A percentile compares a stretch with the other conserved stretches of the same genome.
Evolutionary conservation across 1,139 yeast species (phyloP).

Genomic region (Groenewaldozyma auringiensis): DNA sequence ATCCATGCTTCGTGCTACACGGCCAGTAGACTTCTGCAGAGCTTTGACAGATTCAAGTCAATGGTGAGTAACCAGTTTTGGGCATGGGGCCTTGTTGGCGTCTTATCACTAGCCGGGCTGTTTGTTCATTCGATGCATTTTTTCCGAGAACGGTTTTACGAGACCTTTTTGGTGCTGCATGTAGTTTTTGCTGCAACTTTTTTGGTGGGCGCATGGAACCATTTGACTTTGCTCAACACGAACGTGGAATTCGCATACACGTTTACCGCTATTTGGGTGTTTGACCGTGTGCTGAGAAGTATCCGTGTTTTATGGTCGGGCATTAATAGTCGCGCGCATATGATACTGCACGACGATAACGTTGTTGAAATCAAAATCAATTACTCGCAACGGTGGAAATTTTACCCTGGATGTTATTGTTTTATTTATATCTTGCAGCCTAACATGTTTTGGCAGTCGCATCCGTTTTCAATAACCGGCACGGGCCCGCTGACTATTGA

Average conservation of each 20-base stretch:
- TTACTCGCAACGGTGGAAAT: slow-evolving; percentile 33
- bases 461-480: slow-evolving; percentile 54
- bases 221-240: slow-evolving; percentile 27
- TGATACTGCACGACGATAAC: slow-evolving; percentile 21
- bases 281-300: slow-evolving; percentile 34
- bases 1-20: slow-evolving; percentile 27
- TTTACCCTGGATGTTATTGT: slow-evolving; percentile 52
- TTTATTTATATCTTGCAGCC: slow-evolving; percentile 45
- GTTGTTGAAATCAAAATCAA: slow-evolving; percentile 25
- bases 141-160: slow-evolving; percentile 54
- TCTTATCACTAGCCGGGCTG: slow-evolving; percentile 36
- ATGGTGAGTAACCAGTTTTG: slow-evolving; percentile 27
- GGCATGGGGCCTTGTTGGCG: slow-evolving; percentile 50
- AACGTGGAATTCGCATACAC: slow-evolving; percentile 32
- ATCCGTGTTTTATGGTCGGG: slow-evolving; percentile 37
- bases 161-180: slow-evolving; percentile 53
- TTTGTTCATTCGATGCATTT: slow-evolving; percentile 41
- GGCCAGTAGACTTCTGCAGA: slow-evolving; percentile 6
- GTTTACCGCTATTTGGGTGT: slow-evolving; percentile 35
- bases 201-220: slow-evolving; percentile 54
- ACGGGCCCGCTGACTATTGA: neutral
- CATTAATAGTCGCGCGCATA: slow-evolving; percentile 35
- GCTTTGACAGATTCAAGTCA: slow-evolving; percentile 6
- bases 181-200: slow-evolving; percentile 50
- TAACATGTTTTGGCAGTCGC: slow-evolving; percentile 48